phyloP scores from a whole-genome alignment of 495 filamentous ascomycete genomes.

The Wilcoxina mikolae region DNA sequence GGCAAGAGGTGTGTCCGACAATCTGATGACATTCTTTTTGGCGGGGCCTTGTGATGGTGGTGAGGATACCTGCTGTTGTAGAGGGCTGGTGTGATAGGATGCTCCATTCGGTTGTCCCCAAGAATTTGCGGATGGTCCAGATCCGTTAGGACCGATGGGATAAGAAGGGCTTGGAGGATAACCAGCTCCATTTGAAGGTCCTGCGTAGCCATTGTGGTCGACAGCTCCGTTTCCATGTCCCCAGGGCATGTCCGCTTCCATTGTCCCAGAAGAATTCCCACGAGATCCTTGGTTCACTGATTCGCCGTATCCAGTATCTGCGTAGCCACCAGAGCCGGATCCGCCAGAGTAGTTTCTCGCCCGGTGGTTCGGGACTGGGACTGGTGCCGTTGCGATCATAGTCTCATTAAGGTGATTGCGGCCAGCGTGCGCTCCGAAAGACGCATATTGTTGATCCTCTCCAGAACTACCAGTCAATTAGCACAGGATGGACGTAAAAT shows the following conservation, averaged over 20 bases:
- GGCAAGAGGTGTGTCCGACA: neutral
- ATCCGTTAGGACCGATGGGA: too few relatives aligned
- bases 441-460: neutral
- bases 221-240: too few relatives aligned
- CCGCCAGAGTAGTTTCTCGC: neutral
- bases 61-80: neutral
- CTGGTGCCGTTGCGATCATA: neutral
- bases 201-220: neutral
- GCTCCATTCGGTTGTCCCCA: neutral
- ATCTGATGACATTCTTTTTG: neutral
- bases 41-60: neutral
- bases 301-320: constrained; percentile 5
- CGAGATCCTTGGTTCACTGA: neutral
- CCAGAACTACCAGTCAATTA: neutral
- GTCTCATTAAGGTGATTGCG: neutral
- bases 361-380: neutral
- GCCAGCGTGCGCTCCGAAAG: neutral
- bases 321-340: neutral
- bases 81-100: neutral
- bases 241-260: neutral
- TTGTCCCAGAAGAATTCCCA: neutral
- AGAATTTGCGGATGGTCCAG: neutral
- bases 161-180: too few relatives aligned
- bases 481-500: neutral
- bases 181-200: neutral